These are phyloP conservation scores for Fusarium sp. DNA, from an alignment of 2,329 filamentous ascomycete genomes.

Conservation along the genomic window DNA sequence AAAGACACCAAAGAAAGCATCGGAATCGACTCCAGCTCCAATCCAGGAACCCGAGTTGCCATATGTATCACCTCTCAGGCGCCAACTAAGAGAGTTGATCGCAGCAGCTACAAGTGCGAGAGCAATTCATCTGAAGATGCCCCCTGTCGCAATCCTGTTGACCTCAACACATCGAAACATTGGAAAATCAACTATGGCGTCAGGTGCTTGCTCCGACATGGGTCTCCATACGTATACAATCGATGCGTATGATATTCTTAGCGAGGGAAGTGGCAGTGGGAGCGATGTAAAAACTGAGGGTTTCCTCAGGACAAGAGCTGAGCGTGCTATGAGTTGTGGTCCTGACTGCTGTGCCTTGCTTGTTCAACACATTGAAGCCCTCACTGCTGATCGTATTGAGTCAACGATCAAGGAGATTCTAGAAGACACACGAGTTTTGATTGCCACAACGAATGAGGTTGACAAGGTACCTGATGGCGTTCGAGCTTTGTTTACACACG, in stretches of 20 bases:
- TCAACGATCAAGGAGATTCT: conserved; percentile 87
- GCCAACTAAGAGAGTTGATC: conserved; percentile 85
- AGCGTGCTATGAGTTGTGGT: conserved; percentile 90
- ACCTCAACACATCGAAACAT: conserved; percentile 94
- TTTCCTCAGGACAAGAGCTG: conserved; percentile 86
- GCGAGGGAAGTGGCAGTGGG: conserved; percentile 84
- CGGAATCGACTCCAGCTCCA: conserved; percentile 55
- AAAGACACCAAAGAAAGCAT: conserved; percentile 66
- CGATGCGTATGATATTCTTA: conserved; percentile 92
- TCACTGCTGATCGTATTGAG: conserved; percentile 92
- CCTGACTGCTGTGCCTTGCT: conserved; percentile 84
- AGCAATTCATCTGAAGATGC: conserved; percentile 87
- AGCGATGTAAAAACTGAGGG: conserved; percentile 95
- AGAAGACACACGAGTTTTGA: conserved; percentile 81
- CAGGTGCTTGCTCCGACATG: conserved; percentile 84
- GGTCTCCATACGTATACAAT: conserved; percentile 91
- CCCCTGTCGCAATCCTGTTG: conserved; percentile 87
- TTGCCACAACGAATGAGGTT: conserved; percentile 94
- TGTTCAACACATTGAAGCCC: conserved; percentile 89
- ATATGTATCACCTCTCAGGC: conserved; percentile 71
- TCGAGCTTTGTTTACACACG: conserved; percentile 92
- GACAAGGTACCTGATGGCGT: conserved; percentile 94
- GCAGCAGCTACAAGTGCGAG: conserved; percentile 89
- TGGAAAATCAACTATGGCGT: conserved; percentile 86
- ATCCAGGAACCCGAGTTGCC: conserved; percentile 60